These are phyloP conservation scores for Desmodesmus armatus DNA, from an alignment of 139 green algal species.

Conservation along the genomic window DNA sequence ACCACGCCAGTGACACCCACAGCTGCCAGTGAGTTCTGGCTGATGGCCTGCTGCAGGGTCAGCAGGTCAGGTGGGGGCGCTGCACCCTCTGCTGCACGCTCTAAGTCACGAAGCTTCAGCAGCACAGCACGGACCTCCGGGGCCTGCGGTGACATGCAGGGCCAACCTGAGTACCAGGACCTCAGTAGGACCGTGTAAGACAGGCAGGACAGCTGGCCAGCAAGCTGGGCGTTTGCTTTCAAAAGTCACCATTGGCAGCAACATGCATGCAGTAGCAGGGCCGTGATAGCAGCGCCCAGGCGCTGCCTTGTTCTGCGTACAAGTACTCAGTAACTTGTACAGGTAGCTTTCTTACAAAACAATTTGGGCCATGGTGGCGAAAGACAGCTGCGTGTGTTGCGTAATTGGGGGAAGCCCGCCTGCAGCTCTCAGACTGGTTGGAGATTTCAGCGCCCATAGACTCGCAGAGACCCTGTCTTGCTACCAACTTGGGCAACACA, in stretches of 20 bases:
- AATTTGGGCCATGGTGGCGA: no score
- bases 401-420: neutral
- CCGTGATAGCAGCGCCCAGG: no score
- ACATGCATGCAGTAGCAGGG: no score
- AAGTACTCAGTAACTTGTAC: no score
- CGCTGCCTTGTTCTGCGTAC: no score
- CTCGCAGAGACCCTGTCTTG: neutral
- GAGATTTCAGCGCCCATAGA: neutral
- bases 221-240: neutral
- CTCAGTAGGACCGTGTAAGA: neutral
- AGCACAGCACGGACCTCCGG: slow-evolving; percentile 56
- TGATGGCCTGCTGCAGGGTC: neutral
- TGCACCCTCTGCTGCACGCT: slow-evolving; percentile 54
- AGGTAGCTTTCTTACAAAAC: no score
- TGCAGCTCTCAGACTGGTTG: neutral
- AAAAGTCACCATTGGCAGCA: neutral
- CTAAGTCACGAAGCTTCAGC: slow-evolving; percentile 62
- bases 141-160: no score
- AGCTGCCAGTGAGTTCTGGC: neutral
- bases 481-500: neutral
- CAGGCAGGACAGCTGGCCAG: neutral
- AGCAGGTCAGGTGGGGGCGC: slow-evolving; percentile 51
- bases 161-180: neutral
- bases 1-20: slow-evolving; percentile 40
- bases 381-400: no score